phyloP scores from a whole-genome alignment of 2,329 filamentous ascomycete genomes.

The Clarireedia paspali region DNA sequence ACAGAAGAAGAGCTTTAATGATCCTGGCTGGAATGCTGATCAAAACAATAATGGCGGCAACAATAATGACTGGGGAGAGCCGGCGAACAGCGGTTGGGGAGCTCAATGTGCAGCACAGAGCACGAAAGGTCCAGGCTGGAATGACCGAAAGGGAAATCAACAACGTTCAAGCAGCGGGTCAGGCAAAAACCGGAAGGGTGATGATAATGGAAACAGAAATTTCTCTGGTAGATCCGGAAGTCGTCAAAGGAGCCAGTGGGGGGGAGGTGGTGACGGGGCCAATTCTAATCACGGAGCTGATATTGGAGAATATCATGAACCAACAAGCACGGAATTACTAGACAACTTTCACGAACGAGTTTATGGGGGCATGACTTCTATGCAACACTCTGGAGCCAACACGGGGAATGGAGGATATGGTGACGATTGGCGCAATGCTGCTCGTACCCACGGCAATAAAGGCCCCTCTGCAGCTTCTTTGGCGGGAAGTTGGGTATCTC shows the following conservation, averaged over 20 bases:
- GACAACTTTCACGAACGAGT: not conserved
- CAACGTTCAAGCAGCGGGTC: not conserved
- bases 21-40: not conserved
- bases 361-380: not conserved
- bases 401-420: not conserved
- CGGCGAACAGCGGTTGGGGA: too few relatives aligned
- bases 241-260: not conserved
- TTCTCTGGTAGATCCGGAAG: not conserved
- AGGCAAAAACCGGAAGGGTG: not conserved
- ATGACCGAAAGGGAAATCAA: not conserved
- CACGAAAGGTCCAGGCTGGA: conserved; percentile 2
- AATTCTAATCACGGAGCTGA: conserved; percentile 1
- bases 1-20: not conserved
- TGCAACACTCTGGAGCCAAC: not conserved
- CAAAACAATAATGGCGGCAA: not conserved
- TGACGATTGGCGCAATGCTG: not conserved
- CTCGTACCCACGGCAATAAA: not conserved
- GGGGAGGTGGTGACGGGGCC: conserved; percentile 1
- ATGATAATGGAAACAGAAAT: not conserved
- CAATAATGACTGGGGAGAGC: not conserved
- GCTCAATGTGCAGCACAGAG: not conserved
- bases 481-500: not conserved
- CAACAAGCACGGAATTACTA: not conserved
- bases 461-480: not conserved
- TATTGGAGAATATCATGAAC: not conserved